Conservation (phyloP, 495 filamentous ascomycete genomes). For the Penicillium soppii region DNA sequence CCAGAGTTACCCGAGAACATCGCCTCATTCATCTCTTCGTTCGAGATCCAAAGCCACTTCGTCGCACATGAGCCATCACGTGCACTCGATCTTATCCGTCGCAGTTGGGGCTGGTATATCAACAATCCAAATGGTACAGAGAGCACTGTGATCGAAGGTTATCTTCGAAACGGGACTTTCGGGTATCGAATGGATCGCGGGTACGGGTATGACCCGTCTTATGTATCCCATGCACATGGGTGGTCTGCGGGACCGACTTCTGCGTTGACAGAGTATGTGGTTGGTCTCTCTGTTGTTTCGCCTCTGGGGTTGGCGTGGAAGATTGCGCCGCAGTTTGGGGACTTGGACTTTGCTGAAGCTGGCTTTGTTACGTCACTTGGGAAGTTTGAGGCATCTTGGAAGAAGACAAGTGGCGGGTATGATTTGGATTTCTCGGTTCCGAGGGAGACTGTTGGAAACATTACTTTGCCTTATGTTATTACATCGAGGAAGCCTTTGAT, state of each 20-base stretch:
- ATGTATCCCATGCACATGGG: conserved; percentile 57
- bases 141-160: conserved; percentile 60
- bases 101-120: conserved; percentile 63
- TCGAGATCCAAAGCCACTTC: conserved; percentile 61
- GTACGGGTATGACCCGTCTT: conserved; percentile 35
- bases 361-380: conserved; percentile 57
- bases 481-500: conserved; percentile 26
- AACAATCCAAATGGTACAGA: conserved; percentile 60
- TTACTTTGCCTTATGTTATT: conserved; percentile 34
- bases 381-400: conserved; percentile 45
- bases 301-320: conserved; percentile 51
- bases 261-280: conserved; percentile 50
- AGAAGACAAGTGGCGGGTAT: conserved; percentile 30
- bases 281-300: conserved; percentile 51
- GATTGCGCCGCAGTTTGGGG: conserved; percentile 51
- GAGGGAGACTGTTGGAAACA: conserved; percentile 42
- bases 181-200: conserved; percentile 53
- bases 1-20: conserved; percentile 59
- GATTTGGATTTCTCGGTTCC: conserved; percentile 42
- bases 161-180: conserved; percentile 51
- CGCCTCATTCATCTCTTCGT: conserved; percentile 59
- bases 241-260: conserved; percentile 61
- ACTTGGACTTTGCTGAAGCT: conserved; percentile 50
- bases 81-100: conserved; percentile 56
- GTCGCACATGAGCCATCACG: conserved; percentile 41